Evolutionary conservation across 345 rosid species (phyloP).

Genomic region (Carallia pectinifolia): DNA sequence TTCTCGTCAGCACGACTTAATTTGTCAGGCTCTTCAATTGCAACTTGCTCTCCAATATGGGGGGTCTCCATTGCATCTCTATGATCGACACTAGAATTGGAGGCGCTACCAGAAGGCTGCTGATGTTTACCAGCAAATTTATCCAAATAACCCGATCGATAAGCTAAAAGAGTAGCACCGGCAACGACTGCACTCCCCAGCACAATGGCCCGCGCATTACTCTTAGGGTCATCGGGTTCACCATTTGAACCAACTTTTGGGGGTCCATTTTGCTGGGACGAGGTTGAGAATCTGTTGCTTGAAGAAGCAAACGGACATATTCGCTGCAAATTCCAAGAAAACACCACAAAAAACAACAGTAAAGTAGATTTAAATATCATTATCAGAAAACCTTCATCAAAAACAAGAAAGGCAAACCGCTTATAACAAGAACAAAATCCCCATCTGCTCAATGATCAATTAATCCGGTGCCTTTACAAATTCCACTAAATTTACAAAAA

Average conservation of each 20-base stretch:
- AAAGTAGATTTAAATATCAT: not conserved
- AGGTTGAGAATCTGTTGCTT: slow-evolving; percentile 50
- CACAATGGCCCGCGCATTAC: slow-evolving; percentile 38
- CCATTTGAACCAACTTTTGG: slow-evolving; percentile 41
- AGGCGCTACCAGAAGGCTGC: slow-evolving; percentile 25
- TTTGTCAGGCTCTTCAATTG: slow-evolving; percentile 35
- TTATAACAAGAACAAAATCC: not conserved
- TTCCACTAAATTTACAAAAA: no score
- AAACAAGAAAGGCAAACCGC: not conserved
- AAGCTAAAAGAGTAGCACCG: slow-evolving; percentile 50
- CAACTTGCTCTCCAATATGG: slow-evolving; percentile 31
- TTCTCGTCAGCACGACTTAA: slow-evolving; percentile 24
- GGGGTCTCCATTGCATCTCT: slow-evolving; percentile 24
- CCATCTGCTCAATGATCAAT: not conserved
- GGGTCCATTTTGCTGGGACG: slow-evolving; percentile 42
- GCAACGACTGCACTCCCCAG: slow-evolving; percentile 50
- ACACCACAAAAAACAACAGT: slow-evolving; percentile 9
- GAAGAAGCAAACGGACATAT: slow-evolving; percentile 40
- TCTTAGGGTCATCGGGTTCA: slow-evolving; percentile 44
- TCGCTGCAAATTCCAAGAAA: slow-evolving; percentile 22
- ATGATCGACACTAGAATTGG: slow-evolving; percentile 21
- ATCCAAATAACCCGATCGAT: slow-evolving; percentile 62
- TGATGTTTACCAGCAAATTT: slow-evolving; percentile 37
- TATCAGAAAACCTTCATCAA: not conserved
- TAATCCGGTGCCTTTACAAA: no score